Base-by-base conservation (phyloP, 2,329 filamentous ascomycete genomes). In the Cryoendolithus antarcticus region DNA sequence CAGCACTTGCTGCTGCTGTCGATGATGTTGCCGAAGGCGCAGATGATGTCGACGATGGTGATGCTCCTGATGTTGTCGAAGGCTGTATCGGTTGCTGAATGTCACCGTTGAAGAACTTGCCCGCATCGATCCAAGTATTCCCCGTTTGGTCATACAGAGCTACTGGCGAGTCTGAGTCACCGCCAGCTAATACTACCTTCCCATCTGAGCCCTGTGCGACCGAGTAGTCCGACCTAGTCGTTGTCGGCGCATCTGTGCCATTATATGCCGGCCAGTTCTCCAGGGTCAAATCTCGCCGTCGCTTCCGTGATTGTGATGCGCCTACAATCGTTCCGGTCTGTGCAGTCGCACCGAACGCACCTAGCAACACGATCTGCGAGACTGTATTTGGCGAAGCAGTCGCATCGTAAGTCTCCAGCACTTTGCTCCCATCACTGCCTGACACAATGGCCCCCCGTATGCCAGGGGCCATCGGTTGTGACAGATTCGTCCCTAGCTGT, bases 261-360 rank as follows among this genome's bases (percentile, higher is more conserved):
- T 95, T 88, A 61, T 95, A 95, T 3, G 68, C 54, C 2, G 88
- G 86, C 76, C 85, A 93, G 51, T 77, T 66, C 13, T 63, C 64
- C 19, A 78, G 56, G 1, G 74, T 77, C 21, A 83, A 59, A 10
- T 69, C 64, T 46, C 72, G 61, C 55, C 67, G 73, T 43, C 53
- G 52, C 45, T 57, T 60, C 36, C 63, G 63, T 32, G 59, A 47
- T 9, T 47, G 47, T 10, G 48, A 42, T 19, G 47, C 50, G 50
- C 63, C 54, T 67, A 72, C 32, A 59, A 70, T 44, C 54, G 68
- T 56, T 29, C 69, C 70, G 29, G 65, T 62, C 10, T 56, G 49
- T 30, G 67, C 68, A 8, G 65, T 55, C 9, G 56, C 47, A 10
- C 82, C 82, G 30, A 69, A 66, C 8, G 70, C 69, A 45, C 75